Conservation (phyloP, 192 early-diverging fungal genomes). For the Coemansia sp. region DNA sequence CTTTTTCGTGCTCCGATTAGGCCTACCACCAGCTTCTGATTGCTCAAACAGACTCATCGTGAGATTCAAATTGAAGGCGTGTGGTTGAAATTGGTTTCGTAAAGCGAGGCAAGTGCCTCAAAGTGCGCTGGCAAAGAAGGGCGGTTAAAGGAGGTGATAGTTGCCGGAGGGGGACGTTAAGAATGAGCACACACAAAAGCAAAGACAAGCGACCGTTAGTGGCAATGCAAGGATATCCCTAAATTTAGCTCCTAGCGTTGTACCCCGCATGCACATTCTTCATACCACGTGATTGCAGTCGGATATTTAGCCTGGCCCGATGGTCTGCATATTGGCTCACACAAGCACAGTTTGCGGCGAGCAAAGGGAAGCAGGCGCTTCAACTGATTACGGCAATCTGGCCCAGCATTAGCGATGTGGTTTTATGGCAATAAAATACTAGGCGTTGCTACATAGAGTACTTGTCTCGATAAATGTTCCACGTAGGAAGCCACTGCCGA, state of each 20-base stretch:
- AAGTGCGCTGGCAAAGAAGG: not conserved
- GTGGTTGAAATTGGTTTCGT: not conserved
- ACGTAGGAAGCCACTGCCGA: constrained; percentile 46
- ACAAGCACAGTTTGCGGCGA: too few species aligned
- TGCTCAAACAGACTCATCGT: constrained; percentile 17
- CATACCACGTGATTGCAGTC: not conserved
- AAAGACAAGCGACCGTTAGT: not conserved
- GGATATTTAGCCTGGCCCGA: too few species aligned
- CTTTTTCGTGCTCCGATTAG: not conserved
- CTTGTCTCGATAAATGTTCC: constrained; percentile 22
- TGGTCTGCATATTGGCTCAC: too few species aligned
- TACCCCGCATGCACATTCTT: not conserved
- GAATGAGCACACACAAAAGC: not conserved
- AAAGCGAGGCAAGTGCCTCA: constrained; percentile 1
- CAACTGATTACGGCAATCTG: too few species aligned
- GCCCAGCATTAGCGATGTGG: too few species aligned
- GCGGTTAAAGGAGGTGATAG: not conserved
- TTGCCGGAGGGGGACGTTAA: too few species aligned
- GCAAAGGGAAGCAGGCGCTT: not conserved
- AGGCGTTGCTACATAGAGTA: constrained; percentile 4
- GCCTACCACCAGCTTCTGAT: not conserved
- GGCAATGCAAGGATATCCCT: not conserved
- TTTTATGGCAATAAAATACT: too few species aligned
- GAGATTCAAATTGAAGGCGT: not conserved
- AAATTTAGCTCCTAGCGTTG: not conserved